Percentiles rank a stretch among this genome's conserved stretches.
Evolutionary conservation across 352 stramenopile genomes (phyloP).

Genomic region (Phytophthora nicotianae): DNA sequence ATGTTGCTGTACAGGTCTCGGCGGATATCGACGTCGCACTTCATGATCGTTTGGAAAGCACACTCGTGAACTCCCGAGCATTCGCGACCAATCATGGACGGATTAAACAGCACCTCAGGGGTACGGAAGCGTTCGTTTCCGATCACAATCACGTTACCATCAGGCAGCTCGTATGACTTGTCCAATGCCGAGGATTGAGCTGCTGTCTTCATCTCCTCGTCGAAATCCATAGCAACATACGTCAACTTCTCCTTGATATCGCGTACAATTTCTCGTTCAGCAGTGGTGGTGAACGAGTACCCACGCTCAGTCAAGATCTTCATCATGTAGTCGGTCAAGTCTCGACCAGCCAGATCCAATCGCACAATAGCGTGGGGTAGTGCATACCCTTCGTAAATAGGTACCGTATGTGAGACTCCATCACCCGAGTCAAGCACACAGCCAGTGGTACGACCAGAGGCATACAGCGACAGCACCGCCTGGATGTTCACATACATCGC

Average conservation of each 20-base stretch:
- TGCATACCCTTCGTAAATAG: constrained; percentile 98
- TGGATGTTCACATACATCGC: constrained; percentile 95
- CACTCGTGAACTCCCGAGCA: constrained; percentile 83
- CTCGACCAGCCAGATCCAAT: constrained; percentile 93
- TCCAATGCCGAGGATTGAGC: constrained; percentile 77
- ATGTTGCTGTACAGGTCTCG: constrained; percentile 97
- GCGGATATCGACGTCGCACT: constrained; percentile 92
- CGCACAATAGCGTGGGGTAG: constrained; percentile 94
- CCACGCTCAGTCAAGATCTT: constrained; percentile 95
- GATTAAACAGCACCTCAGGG: constrained; percentile 96
- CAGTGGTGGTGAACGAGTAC: constrained; percentile 94
- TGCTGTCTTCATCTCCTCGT: constrained; percentile 94
- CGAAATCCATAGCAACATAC: constrained; percentile 95
- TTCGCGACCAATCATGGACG: constrained; percentile 92
- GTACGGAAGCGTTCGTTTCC: constrained; percentile 96
- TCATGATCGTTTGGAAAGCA: constrained; percentile 85
- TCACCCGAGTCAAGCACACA: constrained; percentile 95
- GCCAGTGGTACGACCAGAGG: constrained; percentile 94
- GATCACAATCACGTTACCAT: constrained; percentile 98
- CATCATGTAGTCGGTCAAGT: constrained; percentile 97
- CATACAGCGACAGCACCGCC: constrained; percentile 94
- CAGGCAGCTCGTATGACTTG: constrained; percentile 97
- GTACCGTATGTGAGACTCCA: constrained; percentile 92
- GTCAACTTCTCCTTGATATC: constrained; percentile 99
- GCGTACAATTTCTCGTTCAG: constrained; percentile 93